These are phyloP conservation scores for Lasiodiplodia citricola DNA, from an alignment of 2,329 filamentous ascomycete species.

Conservation along the genomic window DNA sequence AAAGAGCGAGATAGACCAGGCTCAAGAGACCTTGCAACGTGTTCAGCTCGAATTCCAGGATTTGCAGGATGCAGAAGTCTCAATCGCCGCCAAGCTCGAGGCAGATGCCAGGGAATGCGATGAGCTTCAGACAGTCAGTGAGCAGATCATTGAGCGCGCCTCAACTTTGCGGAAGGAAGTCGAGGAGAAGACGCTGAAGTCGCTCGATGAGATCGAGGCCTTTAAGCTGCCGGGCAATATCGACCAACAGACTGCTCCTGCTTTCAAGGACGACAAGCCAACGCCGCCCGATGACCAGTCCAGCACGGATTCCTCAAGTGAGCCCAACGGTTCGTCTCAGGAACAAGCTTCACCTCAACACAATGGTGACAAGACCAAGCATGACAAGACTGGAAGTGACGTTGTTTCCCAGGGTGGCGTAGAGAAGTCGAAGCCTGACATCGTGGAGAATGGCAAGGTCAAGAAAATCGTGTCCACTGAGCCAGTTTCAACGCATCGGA, in stretches of 20 bases:
- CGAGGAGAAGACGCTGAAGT: background rate
- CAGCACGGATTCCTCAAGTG: background rate
- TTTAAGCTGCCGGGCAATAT: background rate
- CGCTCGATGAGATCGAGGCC: background rate
- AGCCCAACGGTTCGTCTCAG: background rate
- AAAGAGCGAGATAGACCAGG: background rate
- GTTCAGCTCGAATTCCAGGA: background rate
- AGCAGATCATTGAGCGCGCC: slow-evolving; percentile 6
- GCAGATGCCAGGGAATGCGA: background rate
- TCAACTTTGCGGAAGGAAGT: slow-evolving; percentile 7
- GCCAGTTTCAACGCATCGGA: background rate
- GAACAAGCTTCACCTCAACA: no score
- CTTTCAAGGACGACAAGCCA: background rate
- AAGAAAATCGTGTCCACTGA: background rate
- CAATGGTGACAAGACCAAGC: background rate
- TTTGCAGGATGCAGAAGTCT: background rate
- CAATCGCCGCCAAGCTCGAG: background rate
- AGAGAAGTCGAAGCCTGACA: background rate
- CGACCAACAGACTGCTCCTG: background rate
- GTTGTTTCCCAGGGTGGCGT: background rate
- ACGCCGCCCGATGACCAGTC: background rate
- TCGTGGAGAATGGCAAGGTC: background rate
- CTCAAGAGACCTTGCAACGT: background rate
- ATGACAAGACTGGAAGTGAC: background rate
- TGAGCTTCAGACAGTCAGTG: slow-evolving; percentile 6